Conservation (phyloP, 108 stramenopile genomes). For the Stephanodiscus triporus region DNA sequence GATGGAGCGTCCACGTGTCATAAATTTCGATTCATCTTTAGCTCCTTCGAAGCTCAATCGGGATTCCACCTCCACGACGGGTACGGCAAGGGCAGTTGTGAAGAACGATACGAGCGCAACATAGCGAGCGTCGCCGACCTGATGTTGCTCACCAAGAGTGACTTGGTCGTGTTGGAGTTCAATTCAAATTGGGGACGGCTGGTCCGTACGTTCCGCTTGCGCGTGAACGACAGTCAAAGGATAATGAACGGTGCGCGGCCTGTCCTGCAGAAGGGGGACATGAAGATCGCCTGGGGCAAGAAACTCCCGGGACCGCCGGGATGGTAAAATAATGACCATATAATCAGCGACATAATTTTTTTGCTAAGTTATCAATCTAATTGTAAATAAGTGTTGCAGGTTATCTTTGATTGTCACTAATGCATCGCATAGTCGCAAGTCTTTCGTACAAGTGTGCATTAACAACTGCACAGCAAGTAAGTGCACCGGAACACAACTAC, state of each 20-base stretch:
- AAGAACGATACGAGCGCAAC: conserved; percentile 32
- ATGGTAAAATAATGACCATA: conserved; percentile 1
- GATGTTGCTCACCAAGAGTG: conserved; percentile 29
- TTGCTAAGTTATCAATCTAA: too few relatives aligned
- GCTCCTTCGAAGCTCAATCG: conserved; percentile 2
- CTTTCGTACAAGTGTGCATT: too few relatives aligned
- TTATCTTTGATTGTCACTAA: too few relatives aligned
- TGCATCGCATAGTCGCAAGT: too few relatives aligned
- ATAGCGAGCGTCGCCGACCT: conserved; percentile 46
- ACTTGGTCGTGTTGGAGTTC: conserved; percentile 32
- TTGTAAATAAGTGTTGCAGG: too few relatives aligned
- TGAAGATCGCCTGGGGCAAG: not conserved
- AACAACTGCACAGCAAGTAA: too few relatives aligned
- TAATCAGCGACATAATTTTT: not conserved
- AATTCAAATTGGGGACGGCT: conserved; percentile 43
- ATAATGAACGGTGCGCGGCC: not conserved
- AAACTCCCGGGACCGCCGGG: conserved; percentile 7
- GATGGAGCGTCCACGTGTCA: conserved; percentile 54
- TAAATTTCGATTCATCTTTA: conserved; percentile 49
- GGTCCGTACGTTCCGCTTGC: conserved; percentile 18
- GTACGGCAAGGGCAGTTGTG: conserved; percentile 18
- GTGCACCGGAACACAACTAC: too few relatives aligned
- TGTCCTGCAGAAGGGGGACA: not conserved
- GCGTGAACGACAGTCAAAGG: not conserved
- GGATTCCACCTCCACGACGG: conserved; percentile 20